phyloP scores from a whole-genome alignment of 2,329 filamentous ascomycete species.

The Pseudocercospora crystallina region DNA sequence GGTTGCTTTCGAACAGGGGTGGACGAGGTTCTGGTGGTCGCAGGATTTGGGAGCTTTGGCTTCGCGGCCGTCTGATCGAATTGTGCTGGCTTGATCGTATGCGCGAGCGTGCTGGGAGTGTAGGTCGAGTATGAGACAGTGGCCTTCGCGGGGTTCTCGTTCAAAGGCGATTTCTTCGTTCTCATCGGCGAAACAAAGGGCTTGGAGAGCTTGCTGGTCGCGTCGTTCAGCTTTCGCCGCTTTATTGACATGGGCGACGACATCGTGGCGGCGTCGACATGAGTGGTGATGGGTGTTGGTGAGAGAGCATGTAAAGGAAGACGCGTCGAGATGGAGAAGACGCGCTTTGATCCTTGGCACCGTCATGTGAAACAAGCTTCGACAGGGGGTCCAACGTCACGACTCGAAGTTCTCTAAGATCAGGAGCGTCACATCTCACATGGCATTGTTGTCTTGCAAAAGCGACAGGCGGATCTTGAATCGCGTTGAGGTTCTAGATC shows the following conservation, averaged over 20 bases:
- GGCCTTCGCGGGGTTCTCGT: constrained; percentile 16
- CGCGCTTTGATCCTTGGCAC: too few relatives aligned
- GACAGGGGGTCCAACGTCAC: too few relatives aligned
- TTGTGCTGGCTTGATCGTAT: constrained; percentile 23
- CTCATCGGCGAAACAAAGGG: constrained; percentile 72
- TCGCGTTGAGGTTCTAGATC: too few relatives aligned
- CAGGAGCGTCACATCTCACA: too few relatives aligned
- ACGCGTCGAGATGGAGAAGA: too few relatives aligned
- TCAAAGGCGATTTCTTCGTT: constrained; percentile 37
- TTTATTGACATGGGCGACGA: constrained; percentile 44
- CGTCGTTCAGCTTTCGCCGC: constrained; percentile 62
- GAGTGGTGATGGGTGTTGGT: too few relatives aligned
- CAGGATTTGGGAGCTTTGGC: background rate
- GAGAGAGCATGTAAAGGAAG: too few relatives aligned
- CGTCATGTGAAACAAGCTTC: too few relatives aligned
- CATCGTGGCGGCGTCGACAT: constrained; percentile 10
- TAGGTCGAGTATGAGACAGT: constrained; percentile 21
- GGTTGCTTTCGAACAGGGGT: constrained; percentile 38
- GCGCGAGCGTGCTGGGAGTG: constrained; percentile 32
- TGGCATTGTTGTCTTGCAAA: too few relatives aligned
- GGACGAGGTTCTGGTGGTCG: constrained; percentile 17
- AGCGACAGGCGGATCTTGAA: too few relatives aligned
- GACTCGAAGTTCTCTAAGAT: too few relatives aligned
- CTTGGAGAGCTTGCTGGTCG: constrained; percentile 61
- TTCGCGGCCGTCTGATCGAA: background rate